Conservation (phyloP, 768 basidiomycete genomes). For the Amanita pallidorosea region DNA sequence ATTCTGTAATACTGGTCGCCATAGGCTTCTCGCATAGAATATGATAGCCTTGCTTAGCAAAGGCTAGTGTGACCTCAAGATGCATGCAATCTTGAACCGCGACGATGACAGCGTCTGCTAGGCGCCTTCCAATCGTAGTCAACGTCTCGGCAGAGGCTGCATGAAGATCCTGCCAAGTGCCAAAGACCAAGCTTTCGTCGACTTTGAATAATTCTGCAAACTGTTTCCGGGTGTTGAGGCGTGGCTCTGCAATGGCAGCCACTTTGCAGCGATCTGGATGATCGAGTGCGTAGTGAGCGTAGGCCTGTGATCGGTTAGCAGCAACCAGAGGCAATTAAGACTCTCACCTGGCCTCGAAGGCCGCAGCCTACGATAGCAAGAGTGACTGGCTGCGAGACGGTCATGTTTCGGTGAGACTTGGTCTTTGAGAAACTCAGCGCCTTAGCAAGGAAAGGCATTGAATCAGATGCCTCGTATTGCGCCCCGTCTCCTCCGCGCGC, state of each 20-base stretch:
- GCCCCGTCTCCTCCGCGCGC: constrained; percentile 44
- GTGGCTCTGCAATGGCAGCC: constrained; percentile 80
- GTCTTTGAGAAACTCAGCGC: constrained; percentile 4
- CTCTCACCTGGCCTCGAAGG: constrained; percentile 59
- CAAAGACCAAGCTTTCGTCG: constrained; percentile 60
- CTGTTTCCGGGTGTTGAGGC: constrained; percentile 46
- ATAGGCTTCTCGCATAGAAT: constrained; percentile 92
- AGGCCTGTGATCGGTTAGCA: constrained; percentile 29
- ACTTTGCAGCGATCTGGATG: constrained; percentile 60
- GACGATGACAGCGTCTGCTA: constrained; percentile 77
- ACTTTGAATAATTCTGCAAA: constrained; percentile 50
- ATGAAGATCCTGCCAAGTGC: constrained; percentile 60
- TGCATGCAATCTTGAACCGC: constrained; percentile 79
- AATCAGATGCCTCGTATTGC: constrained; percentile 67
- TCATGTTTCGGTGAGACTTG: not conserved
- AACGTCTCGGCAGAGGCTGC: constrained; percentile 59
- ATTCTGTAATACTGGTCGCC: constrained; percentile 66
- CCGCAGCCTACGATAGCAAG: constrained; percentile 78
- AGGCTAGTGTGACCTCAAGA: constrained; percentile 59
- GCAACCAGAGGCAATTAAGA: not conserved
- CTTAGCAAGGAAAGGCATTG: not conserved
- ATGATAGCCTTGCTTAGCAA: constrained; percentile 75
- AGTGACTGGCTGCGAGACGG: constrained; percentile 36
- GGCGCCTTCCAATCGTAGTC: constrained; percentile 49
- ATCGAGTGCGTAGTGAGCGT: constrained; percentile 49